These are phyloP conservation scores for Epipyxis sp. DNA, from an alignment of 108 stramenopile genomes.

Conservation along the genomic window DNA sequence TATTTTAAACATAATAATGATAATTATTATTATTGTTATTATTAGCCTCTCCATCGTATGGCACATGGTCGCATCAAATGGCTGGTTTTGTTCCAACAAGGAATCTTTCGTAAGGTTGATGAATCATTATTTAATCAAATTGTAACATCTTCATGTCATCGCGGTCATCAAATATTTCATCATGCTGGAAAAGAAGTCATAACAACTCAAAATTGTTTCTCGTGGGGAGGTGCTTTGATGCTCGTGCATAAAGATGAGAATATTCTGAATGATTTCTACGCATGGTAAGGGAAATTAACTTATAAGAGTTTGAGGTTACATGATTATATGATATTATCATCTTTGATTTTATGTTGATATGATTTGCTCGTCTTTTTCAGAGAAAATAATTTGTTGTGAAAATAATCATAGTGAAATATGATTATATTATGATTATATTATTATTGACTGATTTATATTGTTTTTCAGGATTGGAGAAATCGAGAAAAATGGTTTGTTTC, in stretches of 20 bases:
- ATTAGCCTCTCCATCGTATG: conserved; percentile 27
- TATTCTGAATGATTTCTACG: conserved; percentile 19
- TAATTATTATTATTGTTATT: conserved; percentile 24
- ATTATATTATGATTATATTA: no score
- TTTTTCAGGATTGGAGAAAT: conserved; percentile 17
- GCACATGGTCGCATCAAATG: conserved; percentile 35
- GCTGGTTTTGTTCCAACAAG: conserved; percentile 29
- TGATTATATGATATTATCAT: no score
- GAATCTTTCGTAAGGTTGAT: conserved; percentile 36
- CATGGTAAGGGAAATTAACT: no score
- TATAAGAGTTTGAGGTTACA: no score
- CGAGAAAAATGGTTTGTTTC: neutral
- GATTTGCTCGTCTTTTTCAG: no score
- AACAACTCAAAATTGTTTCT: conserved; percentile 51
- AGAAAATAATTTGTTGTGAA: no score
- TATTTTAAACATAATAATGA: no score
- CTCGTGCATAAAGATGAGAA: conserved; percentile 39
- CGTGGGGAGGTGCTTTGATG: conserved; percentile 47
- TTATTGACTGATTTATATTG: neutral
- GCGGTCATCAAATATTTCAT: conserved; percentile 52
- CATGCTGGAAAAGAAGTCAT: conserved; percentile 36
- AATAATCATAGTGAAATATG: no score
- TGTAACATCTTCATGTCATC: conserved; percentile 25
- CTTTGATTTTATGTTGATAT: no score
- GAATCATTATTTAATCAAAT: conserved; percentile 27